These are phyloP conservation scores for Scutellaria minor DNA, from an alignment of 257 asterid species.

Conservation along the genomic window DNA sequence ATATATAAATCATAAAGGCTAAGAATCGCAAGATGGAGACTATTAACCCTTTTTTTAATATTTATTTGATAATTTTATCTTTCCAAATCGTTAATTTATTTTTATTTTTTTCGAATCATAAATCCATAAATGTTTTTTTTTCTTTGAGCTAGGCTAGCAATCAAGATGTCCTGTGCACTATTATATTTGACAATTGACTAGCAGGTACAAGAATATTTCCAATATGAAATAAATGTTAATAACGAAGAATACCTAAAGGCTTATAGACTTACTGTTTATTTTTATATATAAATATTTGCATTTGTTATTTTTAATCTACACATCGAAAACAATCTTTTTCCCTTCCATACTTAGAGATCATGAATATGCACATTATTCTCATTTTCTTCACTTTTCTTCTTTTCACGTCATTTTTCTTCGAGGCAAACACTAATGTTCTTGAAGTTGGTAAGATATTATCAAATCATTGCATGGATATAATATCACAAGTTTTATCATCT, in stretches of 20 bases:
- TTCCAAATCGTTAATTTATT: too few species aligned
- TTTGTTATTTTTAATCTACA: neutral
- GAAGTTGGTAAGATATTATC: slow-evolving; percentile 23
- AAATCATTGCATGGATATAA: neutral
- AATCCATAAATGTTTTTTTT: too few species aligned
- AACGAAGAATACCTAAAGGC: neutral
- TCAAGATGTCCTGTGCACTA: too few species aligned
- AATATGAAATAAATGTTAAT: too few species aligned
- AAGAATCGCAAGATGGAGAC: too few species aligned
- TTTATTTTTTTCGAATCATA: neutral
- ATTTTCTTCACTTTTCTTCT: slow-evolving; percentile 7
- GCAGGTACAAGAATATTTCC: neutral
- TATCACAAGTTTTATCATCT: too few species aligned
- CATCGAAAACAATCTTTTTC: neutral
- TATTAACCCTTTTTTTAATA: too few species aligned
- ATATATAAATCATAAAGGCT: too few species aligned
- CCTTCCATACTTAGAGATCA: neutral
- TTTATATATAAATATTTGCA: too few species aligned
- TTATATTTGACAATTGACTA: neutral
- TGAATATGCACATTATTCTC: slow-evolving; percentile 6
- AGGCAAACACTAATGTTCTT: neutral
- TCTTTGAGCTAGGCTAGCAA: too few species aligned
- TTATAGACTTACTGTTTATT: neutral
- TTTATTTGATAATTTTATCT: too few species aligned
- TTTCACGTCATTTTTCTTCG: neutral